Percentiles rank a stretch among this genome's conserved stretches.
Conservation (phyloP, 164 flowering plant genomes). For the Echeveria elegans region DNA sequence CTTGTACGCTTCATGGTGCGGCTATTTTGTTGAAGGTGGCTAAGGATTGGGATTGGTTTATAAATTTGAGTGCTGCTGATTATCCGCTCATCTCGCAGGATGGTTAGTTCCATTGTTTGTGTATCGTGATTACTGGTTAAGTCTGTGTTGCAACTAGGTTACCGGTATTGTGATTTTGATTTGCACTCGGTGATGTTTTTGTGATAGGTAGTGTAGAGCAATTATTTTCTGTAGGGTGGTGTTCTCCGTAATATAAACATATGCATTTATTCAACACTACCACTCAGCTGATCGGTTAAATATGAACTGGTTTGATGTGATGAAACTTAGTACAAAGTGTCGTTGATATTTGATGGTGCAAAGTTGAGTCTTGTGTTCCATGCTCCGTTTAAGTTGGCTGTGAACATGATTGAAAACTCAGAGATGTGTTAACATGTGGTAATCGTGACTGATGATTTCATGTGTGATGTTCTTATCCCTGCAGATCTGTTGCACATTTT, state of each 20-base stretch:
- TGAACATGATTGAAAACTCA: neutral
- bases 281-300: neutral
- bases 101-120: slow-evolving; percentile 33
- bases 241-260: neutral
- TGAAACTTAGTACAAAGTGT: neutral
- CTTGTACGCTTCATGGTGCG: slow-evolving; percentile 59
- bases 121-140: neutral
- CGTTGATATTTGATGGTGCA: neutral
- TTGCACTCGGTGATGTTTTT: too few species aligned
- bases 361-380: neutral
- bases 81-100: slow-evolving; percentile 90
- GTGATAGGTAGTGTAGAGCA: neutral
- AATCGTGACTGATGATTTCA: neutral
- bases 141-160: too few species aligned
- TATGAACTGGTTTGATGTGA: neutral
- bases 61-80: slow-evolving; percentile 81
- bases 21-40: slow-evolving; percentile 62
- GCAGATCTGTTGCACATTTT: slow-evolving; percentile 80
- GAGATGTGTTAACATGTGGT: neutral
- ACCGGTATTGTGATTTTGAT: neutral
- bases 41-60: slow-evolving; percentile 86
- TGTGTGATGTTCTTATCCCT: neutral
- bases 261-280: neutral
- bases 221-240: neutral
- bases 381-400: too few species aligned